These are phyloP conservation scores for Melanogaster broomeanus DNA, from an alignment of 768 basidiomycete species.

Conservation along the genomic window DNA sequence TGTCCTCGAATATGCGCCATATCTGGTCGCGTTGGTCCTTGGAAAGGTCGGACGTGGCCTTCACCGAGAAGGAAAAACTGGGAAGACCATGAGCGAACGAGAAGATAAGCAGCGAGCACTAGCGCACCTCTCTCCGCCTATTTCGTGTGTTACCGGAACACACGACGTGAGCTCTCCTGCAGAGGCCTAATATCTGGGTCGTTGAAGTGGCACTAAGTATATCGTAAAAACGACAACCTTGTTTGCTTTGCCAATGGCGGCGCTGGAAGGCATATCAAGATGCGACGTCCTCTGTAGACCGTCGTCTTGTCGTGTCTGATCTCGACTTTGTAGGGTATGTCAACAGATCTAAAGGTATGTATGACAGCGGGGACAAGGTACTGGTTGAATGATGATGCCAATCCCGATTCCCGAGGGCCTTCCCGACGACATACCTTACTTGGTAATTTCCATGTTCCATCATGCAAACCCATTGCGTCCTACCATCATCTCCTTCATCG, in stretches of 20 bases:
- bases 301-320: too few species aligned
- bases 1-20: conserved; percentile 53
- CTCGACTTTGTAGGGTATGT: too few species aligned
- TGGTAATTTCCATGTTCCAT: too few species aligned
- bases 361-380: too few species aligned
- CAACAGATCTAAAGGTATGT: too few species aligned
- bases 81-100: neutral
- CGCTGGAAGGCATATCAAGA: conserved; percentile 17
- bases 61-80: conserved; percentile 27
- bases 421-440: neutral
- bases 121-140: conserved; percentile 18
- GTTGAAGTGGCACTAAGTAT: neutral
- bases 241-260: conserved; percentile 32
- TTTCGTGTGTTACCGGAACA: conserved; percentile 8
- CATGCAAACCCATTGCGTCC: neutral
- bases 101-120: neutral
- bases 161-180: conserved; percentile 19
- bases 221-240: conserved; percentile 26
- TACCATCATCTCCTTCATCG: neutral
- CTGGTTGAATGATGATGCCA: too few species aligned
- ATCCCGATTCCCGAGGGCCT: neutral
- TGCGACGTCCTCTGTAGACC: neutral
- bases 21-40: conserved; percentile 42
- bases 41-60: conserved; percentile 34
- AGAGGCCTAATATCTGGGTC: conserved; percentile 19